A percentile compares a stretch with the other conserved stretches of the same genome.
Conservation (phyloP, 2,329 filamentous ascomycete genomes). For the Microdochium bolleyi region DNA sequence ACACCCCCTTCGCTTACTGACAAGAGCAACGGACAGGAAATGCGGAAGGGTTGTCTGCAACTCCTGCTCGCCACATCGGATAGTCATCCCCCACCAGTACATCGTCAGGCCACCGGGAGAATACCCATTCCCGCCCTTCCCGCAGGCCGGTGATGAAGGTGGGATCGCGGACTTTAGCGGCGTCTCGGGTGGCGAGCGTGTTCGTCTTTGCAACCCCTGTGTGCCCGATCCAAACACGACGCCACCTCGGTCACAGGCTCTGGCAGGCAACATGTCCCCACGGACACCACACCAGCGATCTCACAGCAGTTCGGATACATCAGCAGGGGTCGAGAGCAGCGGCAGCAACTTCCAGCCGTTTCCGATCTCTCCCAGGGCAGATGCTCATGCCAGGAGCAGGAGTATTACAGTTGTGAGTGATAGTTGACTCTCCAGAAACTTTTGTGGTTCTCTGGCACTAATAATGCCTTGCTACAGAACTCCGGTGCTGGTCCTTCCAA, state of each 20-base stretch:
- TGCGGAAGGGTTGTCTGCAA: constrained; percentile 89
- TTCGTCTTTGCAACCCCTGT: constrained; percentile 54
- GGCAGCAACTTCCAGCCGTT: not conserved
- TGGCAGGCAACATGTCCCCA: constrained; percentile 21
- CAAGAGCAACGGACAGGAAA: constrained; percentile 45
- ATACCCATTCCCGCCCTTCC: constrained; percentile 19
- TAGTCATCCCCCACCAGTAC: constrained; percentile 88
- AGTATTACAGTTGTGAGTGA: constrained; percentile 43
- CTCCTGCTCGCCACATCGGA: constrained; percentile 84
- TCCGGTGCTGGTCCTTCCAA: constrained; percentile 12
- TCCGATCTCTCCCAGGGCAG: constrained; percentile 15
- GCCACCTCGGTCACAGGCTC: constrained; percentile 36
- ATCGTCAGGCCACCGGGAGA: constrained; percentile 70
- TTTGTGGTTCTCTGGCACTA: not conserved
- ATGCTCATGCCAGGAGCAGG: constrained; percentile 29
- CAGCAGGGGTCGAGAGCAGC: not conserved
- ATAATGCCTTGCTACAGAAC: constrained; percentile 9
- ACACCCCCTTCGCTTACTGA: constrained; percentile 2
- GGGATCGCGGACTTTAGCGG: constrained; percentile 34
- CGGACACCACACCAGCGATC: constrained; percentile 33
- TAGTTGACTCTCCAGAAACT: constrained; percentile 4
- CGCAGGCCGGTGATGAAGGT: constrained; percentile 29
- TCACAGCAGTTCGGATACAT: constrained; percentile 27
- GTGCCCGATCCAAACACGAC: constrained; percentile 54
- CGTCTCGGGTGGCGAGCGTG: constrained; percentile 46